Evolutionary conservation across 768 basidiomycete genomes (phyloP).

Genomic region (Punctularia strigosozonata): DNA sequence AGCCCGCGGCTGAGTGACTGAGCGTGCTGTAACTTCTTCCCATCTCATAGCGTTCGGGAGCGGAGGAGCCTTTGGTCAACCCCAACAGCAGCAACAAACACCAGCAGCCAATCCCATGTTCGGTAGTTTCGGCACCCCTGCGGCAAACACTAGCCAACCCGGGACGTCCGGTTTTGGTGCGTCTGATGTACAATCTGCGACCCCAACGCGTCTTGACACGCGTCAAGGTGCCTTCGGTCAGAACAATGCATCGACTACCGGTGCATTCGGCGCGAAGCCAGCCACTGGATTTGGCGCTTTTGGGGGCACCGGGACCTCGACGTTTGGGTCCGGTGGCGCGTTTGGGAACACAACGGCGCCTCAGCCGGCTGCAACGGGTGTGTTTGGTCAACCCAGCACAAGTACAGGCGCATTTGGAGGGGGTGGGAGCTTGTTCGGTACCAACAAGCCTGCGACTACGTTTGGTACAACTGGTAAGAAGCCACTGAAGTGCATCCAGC

Average conservation of each 20-base stretch:
- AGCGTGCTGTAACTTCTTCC: neutral
- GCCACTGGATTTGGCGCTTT: slow-evolving; percentile 70
- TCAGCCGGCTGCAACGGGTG: slow-evolving; percentile 14
- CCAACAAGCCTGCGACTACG: slow-evolving; percentile 31
- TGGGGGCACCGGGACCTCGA: slow-evolving; percentile 40
- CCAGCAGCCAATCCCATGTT: slow-evolving; percentile 73
- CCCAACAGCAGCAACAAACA: slow-evolving; percentile 30
- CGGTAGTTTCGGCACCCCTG: slow-evolving; percentile 36
- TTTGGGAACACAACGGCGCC: slow-evolving; percentile 23
- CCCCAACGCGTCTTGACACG: slow-evolving; percentile 4
- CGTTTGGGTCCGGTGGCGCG: slow-evolving; percentile 37
- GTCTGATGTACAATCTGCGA: slow-evolving; percentile 7
- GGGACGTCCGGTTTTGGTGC: slow-evolving; percentile 26
- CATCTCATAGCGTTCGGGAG: slow-evolving; percentile 18
- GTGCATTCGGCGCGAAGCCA: slow-evolving; percentile 55
- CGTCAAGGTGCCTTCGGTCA: slow-evolving; percentile 26
- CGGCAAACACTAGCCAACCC: slow-evolving; percentile 18
- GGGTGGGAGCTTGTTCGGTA: slow-evolving; percentile 47
- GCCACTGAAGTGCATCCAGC: neutral
- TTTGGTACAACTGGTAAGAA: slow-evolving; percentile 18
- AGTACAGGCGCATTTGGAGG: slow-evolving; percentile 30
- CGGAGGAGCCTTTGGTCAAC: slow-evolving; percentile 49
- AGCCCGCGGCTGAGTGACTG: slow-evolving; percentile 5
- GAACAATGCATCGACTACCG: slow-evolving; percentile 24
- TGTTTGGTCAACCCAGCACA: slow-evolving; percentile 16